Base-by-base conservation (phyloP, 2,329 filamentous ascomycete genomes). In the Arthrocladium fulminans region DNA sequence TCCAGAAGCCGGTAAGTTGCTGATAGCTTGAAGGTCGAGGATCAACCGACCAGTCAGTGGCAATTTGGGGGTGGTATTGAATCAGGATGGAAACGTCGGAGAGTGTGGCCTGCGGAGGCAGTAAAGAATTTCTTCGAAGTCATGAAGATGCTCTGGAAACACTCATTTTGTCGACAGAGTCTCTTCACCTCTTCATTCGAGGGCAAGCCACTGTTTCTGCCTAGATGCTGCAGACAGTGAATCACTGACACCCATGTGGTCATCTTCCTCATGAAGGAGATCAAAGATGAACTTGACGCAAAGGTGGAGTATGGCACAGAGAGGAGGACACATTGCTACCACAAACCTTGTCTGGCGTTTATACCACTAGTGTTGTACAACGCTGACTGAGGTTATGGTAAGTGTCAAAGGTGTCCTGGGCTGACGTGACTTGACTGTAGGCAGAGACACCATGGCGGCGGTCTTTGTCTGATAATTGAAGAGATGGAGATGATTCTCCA, bases 181-280 rank as follows among this genome's bases (percentile, higher is more conserved):
- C 66, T 79, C 0, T 75, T 80, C 57, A n/a, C 51, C 1, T 47
- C 58, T 0, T 65, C 73, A 0, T 64, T 74, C 19, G 61, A 49
- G 0, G 73, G 79, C 51, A 73, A 80, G 48, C 64, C 68, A 0
- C 56, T 76, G 13, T 0, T 81, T 78, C 49, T 78, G 77, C 76
- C 77, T 0, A 65, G 67, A 1, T 81, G 77, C 61, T 80, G 77
- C 56, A 50, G 55, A 0, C 54, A 69, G 22, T 49, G 58, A 0
- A 73, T 81, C 3, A 59, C 67, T 0, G 42, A 74, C 0, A 58
- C 60, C 0, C 43, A 51, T 0, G 65, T 64, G 23, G 59, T 58
- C 0, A 32, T 55, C 1, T 65, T 73, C 40, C 61, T 81, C 0
- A 55, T 63, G 0, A 3, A 52, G 0, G 48, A 67, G 1, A 39